These are phyloP conservation scores for Xerocomellus intermedius DNA, from an alignment of 768 basidiomycete genomes.

Conservation along the genomic window DNA sequence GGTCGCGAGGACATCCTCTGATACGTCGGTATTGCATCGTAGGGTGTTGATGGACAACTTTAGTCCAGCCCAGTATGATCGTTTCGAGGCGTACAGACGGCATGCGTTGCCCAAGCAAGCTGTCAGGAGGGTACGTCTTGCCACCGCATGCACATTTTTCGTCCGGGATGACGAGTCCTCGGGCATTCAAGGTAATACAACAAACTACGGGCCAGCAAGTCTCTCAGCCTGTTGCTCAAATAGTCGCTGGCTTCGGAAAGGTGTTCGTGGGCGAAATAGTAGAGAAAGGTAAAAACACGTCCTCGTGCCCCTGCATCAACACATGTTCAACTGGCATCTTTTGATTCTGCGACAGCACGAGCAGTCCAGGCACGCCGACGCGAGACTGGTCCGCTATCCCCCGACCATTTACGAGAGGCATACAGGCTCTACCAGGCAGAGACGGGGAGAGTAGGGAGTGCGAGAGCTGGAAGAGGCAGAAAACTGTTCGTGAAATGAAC, in stretches of 20 bases:
- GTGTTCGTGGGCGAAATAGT: slow-evolving; percentile 93
- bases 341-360: slow-evolving; percentile 50
- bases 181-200: slow-evolving; percentile 65
- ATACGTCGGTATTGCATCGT: background rate
- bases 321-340: background rate
- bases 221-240: slow-evolving; percentile 82
- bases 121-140: slow-evolving; percentile 63
- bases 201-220: slow-evolving; percentile 79
- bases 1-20: background rate
- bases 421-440: slow-evolving; percentile 81
- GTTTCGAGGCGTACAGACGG: slow-evolving; percentile 85
- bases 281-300: slow-evolving; percentile 61
- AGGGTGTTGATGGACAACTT: slow-evolving; percentile 91
- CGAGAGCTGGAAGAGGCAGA: slow-evolving; percentile 66
- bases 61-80: slow-evolving; percentile 77
- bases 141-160: background rate
- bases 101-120: slow-evolving; percentile 82
- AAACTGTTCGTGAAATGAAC: slow-evolving; percentile 66
- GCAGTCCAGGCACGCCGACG: slow-evolving; percentile 68
- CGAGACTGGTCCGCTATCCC: slow-evolving; percentile 77
- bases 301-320: background rate
- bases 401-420: slow-evolving; percentile 88
- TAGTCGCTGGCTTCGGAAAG: slow-evolving; percentile 87
- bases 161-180: background rate
- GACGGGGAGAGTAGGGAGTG: slow-evolving; percentile 78